These are phyloP conservation scores for Phlegmacium glaucopus DNA, from an alignment of 768 basidiomycete species.

Conservation along the genomic window DNA sequence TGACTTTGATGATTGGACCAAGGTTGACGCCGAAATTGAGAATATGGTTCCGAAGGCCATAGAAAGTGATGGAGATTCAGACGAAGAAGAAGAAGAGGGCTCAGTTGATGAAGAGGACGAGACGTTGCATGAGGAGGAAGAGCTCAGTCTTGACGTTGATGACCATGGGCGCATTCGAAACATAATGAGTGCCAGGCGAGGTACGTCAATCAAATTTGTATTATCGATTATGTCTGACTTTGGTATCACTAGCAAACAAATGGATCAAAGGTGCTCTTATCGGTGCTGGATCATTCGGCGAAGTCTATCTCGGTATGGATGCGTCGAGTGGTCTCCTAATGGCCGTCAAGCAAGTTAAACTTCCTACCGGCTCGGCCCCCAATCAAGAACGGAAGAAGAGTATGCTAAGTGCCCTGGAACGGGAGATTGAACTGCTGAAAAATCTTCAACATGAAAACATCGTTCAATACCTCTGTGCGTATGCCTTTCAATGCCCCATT, in stretches of 20 bases:
- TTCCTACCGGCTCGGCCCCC: constrained; percentile 76
- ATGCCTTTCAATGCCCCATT: constrained; percentile 1
- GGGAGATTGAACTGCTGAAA: constrained; percentile 92
- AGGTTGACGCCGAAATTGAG: constrained; percentile 51
- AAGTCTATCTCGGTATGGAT: constrained; percentile 95
- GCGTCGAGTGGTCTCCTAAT: constrained; percentile 86
- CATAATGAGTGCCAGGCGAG: constrained; percentile 26
- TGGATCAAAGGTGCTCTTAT: constrained; percentile 98
- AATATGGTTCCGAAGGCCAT: constrained; percentile 31
- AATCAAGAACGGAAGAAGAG: constrained; percentile 92
- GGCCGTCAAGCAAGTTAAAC: constrained; percentile 97
- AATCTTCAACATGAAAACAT: constrained; percentile 94
- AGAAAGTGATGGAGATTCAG: constrained; percentile 41
- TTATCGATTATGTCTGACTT: constrained; percentile 5
- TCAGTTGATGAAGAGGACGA: constrained; percentile 39
- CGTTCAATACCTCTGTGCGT: constrained; percentile 94
- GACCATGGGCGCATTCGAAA: constrained; percentile 37
- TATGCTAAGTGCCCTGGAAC: constrained; percentile 89
- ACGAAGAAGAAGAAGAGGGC: constrained; percentile 40
- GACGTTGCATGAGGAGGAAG: constrained; percentile 44
- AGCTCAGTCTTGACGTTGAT: constrained; percentile 28
- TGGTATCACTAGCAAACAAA: constrained; percentile 60
- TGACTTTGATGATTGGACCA: constrained; percentile 70
- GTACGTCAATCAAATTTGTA: constrained; percentile 13
- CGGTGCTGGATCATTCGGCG: constrained; percentile 92